Percentiles rank a stretch among this genome's conserved stretches.
Conservation (phyloP, 2,329 filamentous ascomycete genomes). For the Cladosporium phlei region DNA sequence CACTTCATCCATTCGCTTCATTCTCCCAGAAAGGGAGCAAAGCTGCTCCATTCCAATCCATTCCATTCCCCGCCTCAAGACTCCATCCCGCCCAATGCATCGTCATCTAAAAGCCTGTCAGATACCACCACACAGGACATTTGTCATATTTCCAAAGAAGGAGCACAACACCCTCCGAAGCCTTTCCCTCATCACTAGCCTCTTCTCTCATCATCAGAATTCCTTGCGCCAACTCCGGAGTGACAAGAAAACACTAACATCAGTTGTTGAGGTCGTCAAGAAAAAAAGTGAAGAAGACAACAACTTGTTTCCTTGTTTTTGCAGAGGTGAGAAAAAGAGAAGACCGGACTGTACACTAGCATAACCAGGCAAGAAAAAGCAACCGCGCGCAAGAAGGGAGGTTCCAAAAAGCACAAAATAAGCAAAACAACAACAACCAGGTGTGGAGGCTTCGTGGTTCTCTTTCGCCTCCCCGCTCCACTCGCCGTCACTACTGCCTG, state of each 20-base stretch:
- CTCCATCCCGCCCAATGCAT: background rate
- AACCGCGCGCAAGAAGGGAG: background rate
- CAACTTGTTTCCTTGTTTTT: no score
- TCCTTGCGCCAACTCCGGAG: no score
- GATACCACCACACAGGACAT: background rate
- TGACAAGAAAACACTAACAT: no score
- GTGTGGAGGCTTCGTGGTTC: background rate
- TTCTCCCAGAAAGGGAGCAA: no score
- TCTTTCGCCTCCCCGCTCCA: background rate
- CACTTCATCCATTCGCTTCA: background rate
- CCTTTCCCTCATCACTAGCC: no score
- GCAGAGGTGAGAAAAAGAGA: no score
- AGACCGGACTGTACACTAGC: constrained; percentile 10
- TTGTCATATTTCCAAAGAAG: background rate
- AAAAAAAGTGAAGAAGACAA: no score
- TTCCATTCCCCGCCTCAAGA: background rate
- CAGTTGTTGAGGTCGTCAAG: no score
- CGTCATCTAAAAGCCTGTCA: background rate
- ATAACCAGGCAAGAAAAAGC: background rate
- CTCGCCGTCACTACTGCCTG: constrained; percentile 1
- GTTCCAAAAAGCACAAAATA: background rate
- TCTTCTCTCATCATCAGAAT: no score
- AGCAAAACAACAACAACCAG: background rate
- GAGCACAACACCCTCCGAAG: no score
- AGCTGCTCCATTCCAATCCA: no score